Percentiles rank a stretch among this genome's conserved stretches.
phyloP scores from a whole-genome alignment of 768 basidiomycete species.

The Steccherinum ochraceum region DNA sequence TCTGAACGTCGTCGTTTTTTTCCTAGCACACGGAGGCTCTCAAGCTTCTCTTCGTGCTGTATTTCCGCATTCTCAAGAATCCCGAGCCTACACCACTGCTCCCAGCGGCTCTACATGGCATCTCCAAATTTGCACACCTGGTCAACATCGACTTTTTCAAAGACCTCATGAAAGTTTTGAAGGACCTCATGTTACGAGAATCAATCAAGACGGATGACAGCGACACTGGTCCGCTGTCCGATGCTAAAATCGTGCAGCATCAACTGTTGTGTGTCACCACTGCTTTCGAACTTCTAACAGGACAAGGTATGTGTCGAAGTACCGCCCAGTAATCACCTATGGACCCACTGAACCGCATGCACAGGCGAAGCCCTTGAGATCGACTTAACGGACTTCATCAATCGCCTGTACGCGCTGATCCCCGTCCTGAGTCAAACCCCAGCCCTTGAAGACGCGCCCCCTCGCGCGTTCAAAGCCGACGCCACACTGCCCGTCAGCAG shows the following conservation, averaged over 20 bases:
- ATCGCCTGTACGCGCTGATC: constrained; percentile 77
- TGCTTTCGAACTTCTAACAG: constrained; percentile 94
- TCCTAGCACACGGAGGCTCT: constrained; percentile 93
- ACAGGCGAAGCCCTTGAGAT: constrained; percentile 96
- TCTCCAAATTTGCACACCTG: constrained; percentile 90
- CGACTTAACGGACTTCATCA: constrained; percentile 86
- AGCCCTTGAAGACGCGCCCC: constrained; percentile 51
- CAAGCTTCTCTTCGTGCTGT: constrained; percentile 93
- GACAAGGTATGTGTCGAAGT: constrained; percentile 85
- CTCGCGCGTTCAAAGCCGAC: constrained; percentile 15
- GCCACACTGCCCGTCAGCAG: constrained; percentile 20
- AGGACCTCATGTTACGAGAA: constrained; percentile 58
- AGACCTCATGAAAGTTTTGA: constrained; percentile 85
- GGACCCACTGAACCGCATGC: too few relatives aligned
- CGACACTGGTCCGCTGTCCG: constrained; percentile 24
- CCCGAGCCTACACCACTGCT: constrained; percentile 73
- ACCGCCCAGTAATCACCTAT: not conserved
- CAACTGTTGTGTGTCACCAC: constrained; percentile 86
- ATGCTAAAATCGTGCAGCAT: constrained; percentile 41
- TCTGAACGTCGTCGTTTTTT: too few relatives aligned
- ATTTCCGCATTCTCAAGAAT: constrained; percentile 93
- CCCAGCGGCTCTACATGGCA: constrained; percentile 83
- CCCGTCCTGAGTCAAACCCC: constrained; percentile 63
- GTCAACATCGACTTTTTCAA: constrained; percentile 99
- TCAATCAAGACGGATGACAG: constrained; percentile 36